Evolutionary conservation across 148 eudicot genomes (phyloP).

Genomic region (Diospyros kaki): DNA sequence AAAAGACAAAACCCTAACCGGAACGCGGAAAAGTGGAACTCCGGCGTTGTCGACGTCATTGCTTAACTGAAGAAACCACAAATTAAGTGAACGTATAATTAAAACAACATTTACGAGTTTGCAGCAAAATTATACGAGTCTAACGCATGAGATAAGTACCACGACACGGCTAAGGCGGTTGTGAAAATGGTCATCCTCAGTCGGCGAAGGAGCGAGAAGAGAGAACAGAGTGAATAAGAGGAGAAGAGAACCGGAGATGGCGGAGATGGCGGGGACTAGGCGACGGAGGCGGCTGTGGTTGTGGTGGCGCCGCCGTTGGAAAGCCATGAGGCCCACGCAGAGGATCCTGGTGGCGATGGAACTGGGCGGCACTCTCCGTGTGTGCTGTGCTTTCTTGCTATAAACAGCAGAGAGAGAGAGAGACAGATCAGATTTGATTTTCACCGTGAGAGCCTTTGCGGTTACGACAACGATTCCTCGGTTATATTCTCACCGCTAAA

Average conservation of each 20-base stretch:
- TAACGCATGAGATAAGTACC: slow-evolving; percentile 16
- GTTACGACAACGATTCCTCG: slow-evolving; percentile 23
- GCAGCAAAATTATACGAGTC: too few species aligned
- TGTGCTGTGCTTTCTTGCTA: slow-evolving; percentile 1
- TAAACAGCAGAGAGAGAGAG: slow-evolving; percentile 11
- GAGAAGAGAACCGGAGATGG: slow-evolving; percentile 43
- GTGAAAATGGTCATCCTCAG: slow-evolving; percentile 19
- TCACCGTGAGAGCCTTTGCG: slow-evolving; percentile 15
- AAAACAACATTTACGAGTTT: not conserved
- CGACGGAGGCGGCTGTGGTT: slow-evolving; percentile 27
- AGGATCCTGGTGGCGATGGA: slow-evolving; percentile 5
- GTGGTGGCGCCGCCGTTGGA: slow-evolving; percentile 76
- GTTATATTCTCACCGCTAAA: too few species aligned
- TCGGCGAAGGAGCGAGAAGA: slow-evolving; percentile 54
- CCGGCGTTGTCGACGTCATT: slow-evolving; percentile 23
- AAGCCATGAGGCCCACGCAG: slow-evolving; percentile 32
- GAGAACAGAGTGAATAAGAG: slow-evolving; percentile 47
- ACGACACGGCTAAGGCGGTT: slow-evolving; percentile 13
- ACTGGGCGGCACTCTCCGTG: not conserved
- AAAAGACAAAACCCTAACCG: slow-evolving; percentile 51
- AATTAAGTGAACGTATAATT: not conserved
- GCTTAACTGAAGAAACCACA: slow-evolving; percentile 20
- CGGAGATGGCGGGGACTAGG: slow-evolving; percentile 34
- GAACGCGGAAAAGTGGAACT: slow-evolving; percentile 38
- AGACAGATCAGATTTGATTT: not conserved